These are phyloP conservation scores for Fusarium concolor DNA, from an alignment of 2,329 filamentous ascomycete species.

Conservation along the genomic window DNA sequence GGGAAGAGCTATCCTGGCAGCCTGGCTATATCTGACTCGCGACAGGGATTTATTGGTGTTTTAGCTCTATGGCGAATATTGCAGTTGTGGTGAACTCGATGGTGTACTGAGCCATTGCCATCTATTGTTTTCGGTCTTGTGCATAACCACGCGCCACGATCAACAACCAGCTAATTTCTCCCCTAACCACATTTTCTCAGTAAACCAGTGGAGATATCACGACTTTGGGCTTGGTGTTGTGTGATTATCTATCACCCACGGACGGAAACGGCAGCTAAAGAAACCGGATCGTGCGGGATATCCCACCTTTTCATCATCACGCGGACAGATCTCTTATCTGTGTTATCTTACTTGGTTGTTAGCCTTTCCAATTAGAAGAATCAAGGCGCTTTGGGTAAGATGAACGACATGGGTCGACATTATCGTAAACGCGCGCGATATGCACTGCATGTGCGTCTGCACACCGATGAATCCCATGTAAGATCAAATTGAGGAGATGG, in stretches of 20 bases:
- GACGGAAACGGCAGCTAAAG: slow-evolving; percentile 29
- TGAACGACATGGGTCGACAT: slow-evolving; percentile 3
- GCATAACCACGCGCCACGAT: neutral
- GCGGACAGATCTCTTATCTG: slow-evolving; percentile 37
- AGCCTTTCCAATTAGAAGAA: neutral
- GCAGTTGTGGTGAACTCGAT: neutral
- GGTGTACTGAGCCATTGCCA: slow-evolving; percentile 5
- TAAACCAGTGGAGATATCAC: slow-evolving; percentile 1
- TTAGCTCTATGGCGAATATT: neutral
- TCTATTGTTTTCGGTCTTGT: neutral
- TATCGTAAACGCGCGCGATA: slow-evolving; percentile 6
- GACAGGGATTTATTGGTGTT: neutral
- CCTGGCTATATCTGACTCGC: slow-evolving; percentile 5
- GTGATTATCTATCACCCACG: slow-evolving; percentile 15
- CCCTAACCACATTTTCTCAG: neutral
- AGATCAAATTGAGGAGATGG: neutral
- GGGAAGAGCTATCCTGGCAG: slow-evolving; percentile 4
- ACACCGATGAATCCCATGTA: no score
- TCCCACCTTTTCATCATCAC: slow-evolving; percentile 32
- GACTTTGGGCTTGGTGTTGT: slow-evolving; percentile 27
- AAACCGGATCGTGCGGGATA: slow-evolving; percentile 20
- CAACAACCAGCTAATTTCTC: neutral
- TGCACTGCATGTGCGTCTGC: slow-evolving; percentile 1
- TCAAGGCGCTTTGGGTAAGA: neutral
- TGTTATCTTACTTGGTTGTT: slow-evolving; percentile 1